Conservation (phyloP, 495 filamentous ascomycete species). For the Xeromyces bisporus region DNA sequence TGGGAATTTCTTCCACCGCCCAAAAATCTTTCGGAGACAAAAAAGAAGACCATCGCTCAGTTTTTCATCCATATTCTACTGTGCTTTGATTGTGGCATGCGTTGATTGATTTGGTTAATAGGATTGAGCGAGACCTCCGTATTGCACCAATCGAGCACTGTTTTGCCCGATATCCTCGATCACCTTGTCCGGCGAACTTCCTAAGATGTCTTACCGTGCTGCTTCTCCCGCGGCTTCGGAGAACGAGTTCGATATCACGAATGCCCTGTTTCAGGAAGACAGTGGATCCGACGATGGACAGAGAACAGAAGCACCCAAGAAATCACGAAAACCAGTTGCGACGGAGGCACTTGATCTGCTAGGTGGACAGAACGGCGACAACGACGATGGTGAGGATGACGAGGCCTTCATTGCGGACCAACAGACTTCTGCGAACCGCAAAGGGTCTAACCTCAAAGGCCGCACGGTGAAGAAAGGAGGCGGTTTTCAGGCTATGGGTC, state of each 20-base stretch:
- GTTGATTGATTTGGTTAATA: too few relatives aligned
- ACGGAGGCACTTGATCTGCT: conserved; percentile 30
- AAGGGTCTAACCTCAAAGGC: conserved; percentile 62
- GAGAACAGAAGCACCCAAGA: conserved; percentile 9
- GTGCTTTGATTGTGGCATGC: too few relatives aligned
- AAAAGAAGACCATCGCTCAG: too few relatives aligned
- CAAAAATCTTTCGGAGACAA: conserved; percentile 9
- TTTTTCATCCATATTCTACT: too few relatives aligned
- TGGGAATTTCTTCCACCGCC: conserved; percentile 13
- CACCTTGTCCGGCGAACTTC: too few relatives aligned
- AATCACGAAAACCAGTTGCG: conserved; percentile 17
- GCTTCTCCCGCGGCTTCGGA: conserved; percentile 76
- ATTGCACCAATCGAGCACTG: too few relatives aligned
- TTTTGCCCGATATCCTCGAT: too few relatives aligned
- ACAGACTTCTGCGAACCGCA: conserved; percentile 75
- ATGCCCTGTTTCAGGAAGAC: conserved; percentile 50
- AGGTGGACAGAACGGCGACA: conserved; percentile 19
- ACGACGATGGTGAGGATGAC: conserved; percentile 51
- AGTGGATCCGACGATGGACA: conserved; percentile 33
- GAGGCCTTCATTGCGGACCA: conserved; percentile 74
- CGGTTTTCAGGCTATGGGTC: conserved; percentile 92
- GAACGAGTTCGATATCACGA: conserved; percentile 80
- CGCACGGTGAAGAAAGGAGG: conserved; percentile 82
- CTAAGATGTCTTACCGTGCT: conserved; percentile 42
- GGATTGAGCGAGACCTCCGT: too few relatives aligned